Percentiles rank a stretch among this genome's conserved stretches.
These are phyloP conservation scores for Dictyostelium citrinum DNA, from an alignment of 78 protist genomes.

Conservation along the genomic window DNA sequence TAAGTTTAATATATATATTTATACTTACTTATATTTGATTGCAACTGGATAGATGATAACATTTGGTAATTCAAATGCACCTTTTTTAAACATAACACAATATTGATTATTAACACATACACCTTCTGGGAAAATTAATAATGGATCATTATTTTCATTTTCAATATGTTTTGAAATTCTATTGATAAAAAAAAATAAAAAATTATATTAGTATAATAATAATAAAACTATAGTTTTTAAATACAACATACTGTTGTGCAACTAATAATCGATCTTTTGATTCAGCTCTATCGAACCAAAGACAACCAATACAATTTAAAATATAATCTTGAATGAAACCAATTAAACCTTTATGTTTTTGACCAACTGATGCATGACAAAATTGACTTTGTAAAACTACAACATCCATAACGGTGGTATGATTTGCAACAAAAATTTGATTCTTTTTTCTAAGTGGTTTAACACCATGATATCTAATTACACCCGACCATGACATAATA, in stretches of 20 bases:
- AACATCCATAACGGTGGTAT: constrained; percentile 90
- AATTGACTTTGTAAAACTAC: constrained; percentile 71
- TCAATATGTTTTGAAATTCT: constrained; percentile 78
- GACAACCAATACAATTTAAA: constrained; percentile 76
- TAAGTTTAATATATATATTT: too few relatives aligned
- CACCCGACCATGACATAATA: constrained; percentile 85
- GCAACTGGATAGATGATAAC: constrained; percentile 91
- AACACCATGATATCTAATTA: constrained; percentile 78
- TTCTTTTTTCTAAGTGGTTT: constrained; percentile 71
- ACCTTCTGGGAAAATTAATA: constrained; percentile 94
- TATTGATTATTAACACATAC: constrained; percentile 94
- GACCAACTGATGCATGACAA: constrained; percentile 85
- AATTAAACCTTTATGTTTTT: constrained; percentile 86
- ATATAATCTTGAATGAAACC: constrained; percentile 90
- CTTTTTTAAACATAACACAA: constrained; percentile 92
- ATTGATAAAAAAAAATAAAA: background rate
- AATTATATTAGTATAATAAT: background rate
- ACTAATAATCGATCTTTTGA: constrained; percentile 70
- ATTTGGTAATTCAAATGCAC: constrained; percentile 91
- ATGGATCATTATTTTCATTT: constrained; percentile 80
- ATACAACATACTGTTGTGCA: constrained; percentile 55
- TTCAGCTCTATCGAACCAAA: constrained; percentile 94
- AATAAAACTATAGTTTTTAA: background rate
- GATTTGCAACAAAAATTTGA: constrained; percentile 93
- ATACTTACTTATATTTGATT: constrained; percentile 91